Conservation (phyloP, 495 filamentous ascomycete genomes). For the Xylaria sp. region DNA sequence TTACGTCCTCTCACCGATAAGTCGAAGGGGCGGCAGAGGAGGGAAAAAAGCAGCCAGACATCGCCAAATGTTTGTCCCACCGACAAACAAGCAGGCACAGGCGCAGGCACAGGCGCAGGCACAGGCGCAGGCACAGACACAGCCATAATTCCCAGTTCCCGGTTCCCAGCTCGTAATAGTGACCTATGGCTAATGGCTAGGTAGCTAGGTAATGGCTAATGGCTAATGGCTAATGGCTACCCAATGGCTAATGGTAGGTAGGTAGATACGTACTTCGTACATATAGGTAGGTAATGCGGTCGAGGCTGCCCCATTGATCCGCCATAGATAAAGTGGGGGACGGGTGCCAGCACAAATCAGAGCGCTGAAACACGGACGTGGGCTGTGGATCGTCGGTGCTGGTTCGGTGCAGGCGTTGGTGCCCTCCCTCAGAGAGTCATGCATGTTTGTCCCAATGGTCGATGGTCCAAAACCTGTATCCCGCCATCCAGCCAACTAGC, state of each 20-base stretch:
- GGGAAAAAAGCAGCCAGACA: constrained; percentile 1
- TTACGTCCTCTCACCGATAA: background rate
- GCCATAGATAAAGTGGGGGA: constrained; percentile 10
- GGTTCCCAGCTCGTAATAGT: too few relatives aligned
- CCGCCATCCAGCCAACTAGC: background rate
- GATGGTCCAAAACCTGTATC: background rate
- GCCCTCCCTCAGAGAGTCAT: background rate
- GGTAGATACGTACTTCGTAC: too few relatives aligned
- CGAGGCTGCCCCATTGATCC: constrained; percentile 9
- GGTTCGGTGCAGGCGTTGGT: constrained; percentile 1
- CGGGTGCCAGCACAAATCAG: constrained; percentile 16
- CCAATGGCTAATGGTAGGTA: too few relatives aligned
- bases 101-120: too few relatives aligned
- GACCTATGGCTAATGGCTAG: too few relatives aligned
- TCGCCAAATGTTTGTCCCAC: constrained; percentile 18
- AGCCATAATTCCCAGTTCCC: constrained; percentile 13
- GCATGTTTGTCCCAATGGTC: constrained; percentile 2
- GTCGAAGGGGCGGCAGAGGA: background rate
- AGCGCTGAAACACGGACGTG: constrained; percentile 13
- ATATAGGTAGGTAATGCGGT: background rate
- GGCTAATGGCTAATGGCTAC: too few relatives aligned
- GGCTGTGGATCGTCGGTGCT: constrained; percentile 21
- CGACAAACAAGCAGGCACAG: constrained; percentile 9
- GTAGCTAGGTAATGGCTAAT: too few relatives aligned
- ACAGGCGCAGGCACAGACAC: too few relatives aligned